Evolutionary conservation across 257 asterid species (phyloP).

Genomic region (Osmanthus fragrans): DNA sequence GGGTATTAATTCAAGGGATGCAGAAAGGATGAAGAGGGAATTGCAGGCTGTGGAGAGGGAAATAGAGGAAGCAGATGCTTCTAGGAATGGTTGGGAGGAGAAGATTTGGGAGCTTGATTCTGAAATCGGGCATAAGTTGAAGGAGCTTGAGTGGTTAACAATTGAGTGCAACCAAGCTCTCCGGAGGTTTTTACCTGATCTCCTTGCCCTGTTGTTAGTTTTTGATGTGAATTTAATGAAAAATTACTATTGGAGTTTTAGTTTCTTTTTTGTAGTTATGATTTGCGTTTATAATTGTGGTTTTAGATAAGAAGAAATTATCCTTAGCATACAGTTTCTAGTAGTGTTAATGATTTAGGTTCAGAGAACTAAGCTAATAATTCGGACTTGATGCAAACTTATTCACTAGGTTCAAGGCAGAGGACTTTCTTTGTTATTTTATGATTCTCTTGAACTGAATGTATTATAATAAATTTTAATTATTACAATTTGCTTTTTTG

Average conservation of each 20-base stretch:
- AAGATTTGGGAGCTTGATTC: constrained; percentile 81
- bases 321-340: constrained; percentile 1
- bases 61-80: constrained; percentile 63
- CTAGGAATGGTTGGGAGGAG: constrained; percentile 85
- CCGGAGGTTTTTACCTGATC: constrained; percentile 51
- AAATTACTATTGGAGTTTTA: not conserved
- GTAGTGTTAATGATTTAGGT: not conserved
- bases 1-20: constrained; percentile 82
- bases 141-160: constrained; percentile 71
- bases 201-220: constrained; percentile 11
- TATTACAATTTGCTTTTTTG: not conserved
- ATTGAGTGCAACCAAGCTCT: constrained; percentile 81
- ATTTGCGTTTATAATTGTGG: not conserved
- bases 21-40: constrained; percentile 92
- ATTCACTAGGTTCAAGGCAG: not conserved
- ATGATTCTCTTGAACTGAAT: not conserved
- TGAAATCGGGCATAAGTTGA: constrained; percentile 56
- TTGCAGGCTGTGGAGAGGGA: constrained; percentile 79
- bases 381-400: not conserved
- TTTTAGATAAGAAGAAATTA: constrained; percentile 2
- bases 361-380: not conserved
- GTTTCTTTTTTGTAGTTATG: not conserved
- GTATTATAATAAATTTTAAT: not conserved
- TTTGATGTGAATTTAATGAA: not conserved
- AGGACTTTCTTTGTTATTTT: constrained; percentile 4